Conservation (phyloP, 306 rosid species). For the Cucurbita maxima region DNA sequence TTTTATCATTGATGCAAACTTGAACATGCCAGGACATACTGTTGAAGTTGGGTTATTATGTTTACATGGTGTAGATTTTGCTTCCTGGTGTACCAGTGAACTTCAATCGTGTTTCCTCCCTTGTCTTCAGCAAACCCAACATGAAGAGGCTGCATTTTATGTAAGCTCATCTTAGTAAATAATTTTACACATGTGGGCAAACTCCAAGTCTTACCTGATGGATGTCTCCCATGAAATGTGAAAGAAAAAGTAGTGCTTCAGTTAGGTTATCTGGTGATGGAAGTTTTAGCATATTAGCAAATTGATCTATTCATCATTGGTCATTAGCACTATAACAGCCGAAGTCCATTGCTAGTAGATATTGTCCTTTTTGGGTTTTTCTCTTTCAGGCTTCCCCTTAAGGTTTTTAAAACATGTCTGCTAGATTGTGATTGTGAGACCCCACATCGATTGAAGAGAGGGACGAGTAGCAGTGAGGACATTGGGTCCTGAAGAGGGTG, state of each 20-base stretch:
- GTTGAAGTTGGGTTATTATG: not conserved
- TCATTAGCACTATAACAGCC: no score
- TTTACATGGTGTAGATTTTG: conserved; percentile 76
- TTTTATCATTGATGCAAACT: not conserved
- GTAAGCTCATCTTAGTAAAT: not conserved
- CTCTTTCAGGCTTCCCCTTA: no score
- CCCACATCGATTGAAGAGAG: no score
- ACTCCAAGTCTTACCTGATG: conserved; percentile 46
- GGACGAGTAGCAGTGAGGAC: no score
- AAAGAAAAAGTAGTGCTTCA: conserved; percentile 55
- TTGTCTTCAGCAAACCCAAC: conserved; percentile 58
- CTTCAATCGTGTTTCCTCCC: conserved; percentile 52
- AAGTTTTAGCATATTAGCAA: conserved; percentile 3
- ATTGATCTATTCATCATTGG: no score
- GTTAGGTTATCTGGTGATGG: conserved; percentile 59
- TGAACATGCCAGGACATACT: not conserved
- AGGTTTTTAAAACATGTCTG: no score
- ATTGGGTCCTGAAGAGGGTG: no score
- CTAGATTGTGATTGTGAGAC: no score
- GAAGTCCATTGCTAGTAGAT: no score
- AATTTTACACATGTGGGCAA: not conserved
- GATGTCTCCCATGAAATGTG: conserved; percentile 76
- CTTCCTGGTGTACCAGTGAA: conserved; percentile 62
- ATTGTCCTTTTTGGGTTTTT: no score
- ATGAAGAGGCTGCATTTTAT: conserved; percentile 61